Base-by-base conservation (phyloP, 176 grass and related monocot species). In the Pharus latifolius region DNA sequence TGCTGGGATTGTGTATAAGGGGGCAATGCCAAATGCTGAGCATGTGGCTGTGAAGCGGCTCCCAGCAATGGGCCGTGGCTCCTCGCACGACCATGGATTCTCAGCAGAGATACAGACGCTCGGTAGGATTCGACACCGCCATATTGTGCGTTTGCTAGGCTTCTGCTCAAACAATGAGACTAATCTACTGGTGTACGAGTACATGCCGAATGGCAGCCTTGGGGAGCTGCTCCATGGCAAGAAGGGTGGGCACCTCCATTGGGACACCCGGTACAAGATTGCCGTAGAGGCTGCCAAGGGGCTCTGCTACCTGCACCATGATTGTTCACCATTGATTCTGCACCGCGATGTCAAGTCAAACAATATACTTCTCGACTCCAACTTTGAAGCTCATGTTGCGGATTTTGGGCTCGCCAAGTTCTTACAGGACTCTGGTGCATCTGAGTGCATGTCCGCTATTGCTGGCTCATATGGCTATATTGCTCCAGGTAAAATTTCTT, bases 81-180 rank as follows among this genome's bases (percentile, higher is more conserved):
- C 89, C 3, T 91, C 94, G 19, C 94, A 98, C 65, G 94, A 98
- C 63, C 94, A 98, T 69, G 94, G 94, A 6, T 98, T 98, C 63
- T 90, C 84, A 12, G 94, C 94, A 0, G 94, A 98, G 75, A 98
- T 98, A 54, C 94, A 98, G 24, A 98, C 94, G 20, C 89, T 98
- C 29, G 94, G 94, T 44, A 84, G 94, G 67, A 98, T 98, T 60
- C 82, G 94, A 3, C 94, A 98, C 69, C 94, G 94, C 29, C 94
- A 98, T 56, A 93, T 98, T 52, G 94, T 98, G 67, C 84, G 94
- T 3, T 67, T 98, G 44, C 72, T 98, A 22, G 89, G 94, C 16
- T 98, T 93, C 71, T 98, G 94, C 60, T 92, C 94, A 17, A 98
- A 98, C 84, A 91, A 88, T 56, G 94, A 98, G 72, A 98, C 94